Conservation (phyloP, 2,329 filamentous ascomycete species). For the Claviceps sorghi region DNA sequence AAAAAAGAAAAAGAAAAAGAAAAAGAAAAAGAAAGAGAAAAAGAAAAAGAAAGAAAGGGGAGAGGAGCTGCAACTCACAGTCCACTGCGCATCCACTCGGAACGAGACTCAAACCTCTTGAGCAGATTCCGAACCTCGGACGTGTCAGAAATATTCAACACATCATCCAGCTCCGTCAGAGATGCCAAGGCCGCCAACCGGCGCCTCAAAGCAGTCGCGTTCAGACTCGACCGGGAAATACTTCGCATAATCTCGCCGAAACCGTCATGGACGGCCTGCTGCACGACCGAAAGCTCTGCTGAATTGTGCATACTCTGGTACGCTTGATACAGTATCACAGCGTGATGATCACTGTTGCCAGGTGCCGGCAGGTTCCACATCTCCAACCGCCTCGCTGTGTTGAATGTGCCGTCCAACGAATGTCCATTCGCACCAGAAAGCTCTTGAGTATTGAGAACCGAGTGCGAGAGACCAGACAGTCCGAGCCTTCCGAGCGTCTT, state of each 20-base stretch:
- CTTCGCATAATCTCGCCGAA: constrained; percentile 45
- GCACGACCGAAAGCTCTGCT: constrained; percentile 37
- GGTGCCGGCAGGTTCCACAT: constrained; percentile 84
- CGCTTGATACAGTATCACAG: constrained; percentile 60
- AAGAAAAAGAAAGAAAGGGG: too few species aligned
- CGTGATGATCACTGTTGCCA: constrained; percentile 42
- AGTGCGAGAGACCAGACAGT: constrained; percentile 71
- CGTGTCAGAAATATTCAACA: constrained; percentile 46
- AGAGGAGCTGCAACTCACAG: constrained; percentile 37
- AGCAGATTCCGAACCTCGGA: constrained; percentile 49
- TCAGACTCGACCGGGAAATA: constrained; percentile 34
- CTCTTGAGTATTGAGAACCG: constrained; percentile 56
- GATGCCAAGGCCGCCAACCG: constrained; percentile 52
- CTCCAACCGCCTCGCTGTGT: constrained; percentile 67
- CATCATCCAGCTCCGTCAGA: constrained; percentile 68
- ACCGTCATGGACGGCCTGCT: constrained; percentile 46
- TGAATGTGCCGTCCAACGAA: constrained; percentile 58
- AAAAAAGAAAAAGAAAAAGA: too few species aligned
- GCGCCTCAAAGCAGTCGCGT: constrained; percentile 36
- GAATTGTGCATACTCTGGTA: constrained; percentile 67
- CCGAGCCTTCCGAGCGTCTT: constrained; percentile 68
- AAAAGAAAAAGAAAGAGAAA: too few species aligned
- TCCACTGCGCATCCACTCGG: constrained; percentile 69
- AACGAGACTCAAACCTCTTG: constrained; percentile 47
- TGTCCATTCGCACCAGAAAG: constrained; percentile 40